Evolutionary conservation across 1,139 yeast genomes (phyloP).

Genomic region (Geotrichum carabidarum): DNA sequence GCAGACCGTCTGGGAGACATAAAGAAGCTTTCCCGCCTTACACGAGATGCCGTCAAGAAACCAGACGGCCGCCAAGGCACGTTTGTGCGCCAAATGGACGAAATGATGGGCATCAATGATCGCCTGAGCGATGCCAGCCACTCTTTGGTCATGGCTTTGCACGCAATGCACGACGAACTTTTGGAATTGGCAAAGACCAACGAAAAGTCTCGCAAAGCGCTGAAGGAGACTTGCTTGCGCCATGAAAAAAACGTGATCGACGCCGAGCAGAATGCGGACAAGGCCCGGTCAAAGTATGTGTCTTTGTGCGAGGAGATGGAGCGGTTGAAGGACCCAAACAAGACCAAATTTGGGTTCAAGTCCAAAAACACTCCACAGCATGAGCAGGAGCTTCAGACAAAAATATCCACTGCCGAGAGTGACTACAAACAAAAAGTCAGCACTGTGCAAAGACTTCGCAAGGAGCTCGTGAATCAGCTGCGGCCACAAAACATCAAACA

Average conservation of each 20-base stretch:
- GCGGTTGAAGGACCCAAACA: constrained; percentile 77
- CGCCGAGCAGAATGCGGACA: constrained; percentile 76
- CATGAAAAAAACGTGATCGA: constrained; percentile 82
- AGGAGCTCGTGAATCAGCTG: constrained; percentile 62
- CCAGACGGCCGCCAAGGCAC: constrained; percentile 57
- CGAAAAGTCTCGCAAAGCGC: constrained; percentile 61
- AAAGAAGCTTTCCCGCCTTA: constrained; percentile 57
- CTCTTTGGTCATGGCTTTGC: constrained; percentile 73
- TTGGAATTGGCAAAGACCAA: constrained; percentile 66
- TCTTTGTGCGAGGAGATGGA: constrained; percentile 84
- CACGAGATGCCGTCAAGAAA: constrained; percentile 49
- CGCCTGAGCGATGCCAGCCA: constrained; percentile 67
- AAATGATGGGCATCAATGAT: constrained; percentile 72
- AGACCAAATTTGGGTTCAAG: constrained; percentile 59
- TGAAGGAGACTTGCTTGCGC: constrained; percentile 76
- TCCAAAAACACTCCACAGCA: constrained; percentile 81
- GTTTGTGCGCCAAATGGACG: constrained; percentile 59
- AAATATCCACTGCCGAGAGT: constrained; percentile 76
- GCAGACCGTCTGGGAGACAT: constrained; percentile 72
- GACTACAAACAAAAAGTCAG: constrained; percentile 79
- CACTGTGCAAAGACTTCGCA: constrained; percentile 65
- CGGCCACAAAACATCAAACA: constrained; percentile 75
- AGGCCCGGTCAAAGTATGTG: constrained; percentile 77
- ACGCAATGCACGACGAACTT: constrained; percentile 81
- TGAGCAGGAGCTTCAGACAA: constrained; percentile 80